Evolutionary conservation across 1,284 basidiomycete species (phyloP), one percentile per base, ranked within the genome.

Genomic region (Peniophora sp.): DNA sequence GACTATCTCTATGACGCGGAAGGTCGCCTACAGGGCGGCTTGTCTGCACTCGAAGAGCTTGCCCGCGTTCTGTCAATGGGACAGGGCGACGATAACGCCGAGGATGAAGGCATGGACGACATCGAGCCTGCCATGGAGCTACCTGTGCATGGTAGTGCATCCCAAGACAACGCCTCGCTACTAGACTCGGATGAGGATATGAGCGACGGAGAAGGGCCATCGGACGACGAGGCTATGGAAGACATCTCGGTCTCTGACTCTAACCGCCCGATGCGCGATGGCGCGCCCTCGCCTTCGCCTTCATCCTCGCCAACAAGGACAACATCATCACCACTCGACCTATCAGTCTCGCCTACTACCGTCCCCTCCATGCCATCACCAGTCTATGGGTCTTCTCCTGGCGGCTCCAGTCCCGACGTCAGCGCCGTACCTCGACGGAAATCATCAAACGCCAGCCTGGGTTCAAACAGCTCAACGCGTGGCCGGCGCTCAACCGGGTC

Each of bases 11-110:
- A 96, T 62, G 85, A 91, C 58, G 67, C 73, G 0, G 79, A 89
- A 51, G 93, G 92, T 18, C 80, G 87, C 23, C 65, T 97, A 36
- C 81, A 85, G 58, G 92, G 91, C 27, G 92, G 92, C 2, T 68
- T 95, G 1, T 73, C 83, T 10, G 83, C 85, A 14, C 71, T 96
- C 49, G 91, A 94, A 64, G 83, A 87, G 50, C 72, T 97, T 3
- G 88, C 92, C 0, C 81, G 83, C 45, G 88, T 93, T 5, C 86
- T 94, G 18, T 76, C 81, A 0, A 70, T 81, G 46, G 73, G 73
- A 24, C 74, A 78, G 20, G 79, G 76, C 3, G 76, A 75, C 20
- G 78, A 80, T 2, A 68, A 65, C 1, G 64, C 69, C 17, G 76
- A 76, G 63, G 78, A 80, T 35, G 76, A 79, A 42, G 74, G 72